Evolutionary conservation across 805 yeast species (phyloP), one percentile per base, ranked within the genome.

Genomic region (Kazachstania viticola): DNA sequence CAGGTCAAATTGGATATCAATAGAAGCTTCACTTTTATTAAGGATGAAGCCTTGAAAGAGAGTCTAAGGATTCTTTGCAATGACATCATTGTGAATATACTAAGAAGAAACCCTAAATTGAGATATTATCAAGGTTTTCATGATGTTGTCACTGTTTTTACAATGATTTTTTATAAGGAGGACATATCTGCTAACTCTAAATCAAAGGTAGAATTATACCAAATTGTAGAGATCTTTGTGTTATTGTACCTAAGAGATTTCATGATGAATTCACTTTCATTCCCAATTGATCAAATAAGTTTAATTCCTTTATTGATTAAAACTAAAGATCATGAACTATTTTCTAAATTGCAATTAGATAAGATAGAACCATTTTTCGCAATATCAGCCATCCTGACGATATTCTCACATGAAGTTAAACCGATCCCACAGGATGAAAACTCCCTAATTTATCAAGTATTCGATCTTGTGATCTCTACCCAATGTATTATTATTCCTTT

Each of bases 41-140:
- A 38, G 5, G 36, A 46, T 17, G 36, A 38, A 2, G 45, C 46
- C 4, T 30, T 52, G 12, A 49, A 48, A 27, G 31, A 26, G 1
- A n/a, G 31, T 4, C 35, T 58, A 28, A 48, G 49, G 29, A 24
- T 28, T 3, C 17, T 44, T 1, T 36, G 65, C 6, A 37, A 44
- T 5, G 51, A 51, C 4, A 39, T 77, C 11, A 67, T 83, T 3
- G 54, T 69, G 11, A 60, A 61, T 14, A 61, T 84, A 2, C 60
- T 91, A 11, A 57, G 83, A 25, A 65, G 62, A 12, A 60, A 76
- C 41, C 87, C 87, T 0, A 46, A 54, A 3, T 59, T 87, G 26
- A 63, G 72, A 36, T 88, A 88, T 54, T 88, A 85, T 53, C 98
- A 88, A 56, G 98, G 98, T 0, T 83, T 69, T 53, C 97, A 88